Conservation (phyloP, 768 basidiomycete genomes). For the Xerocomellus chrysenteron region DNA sequence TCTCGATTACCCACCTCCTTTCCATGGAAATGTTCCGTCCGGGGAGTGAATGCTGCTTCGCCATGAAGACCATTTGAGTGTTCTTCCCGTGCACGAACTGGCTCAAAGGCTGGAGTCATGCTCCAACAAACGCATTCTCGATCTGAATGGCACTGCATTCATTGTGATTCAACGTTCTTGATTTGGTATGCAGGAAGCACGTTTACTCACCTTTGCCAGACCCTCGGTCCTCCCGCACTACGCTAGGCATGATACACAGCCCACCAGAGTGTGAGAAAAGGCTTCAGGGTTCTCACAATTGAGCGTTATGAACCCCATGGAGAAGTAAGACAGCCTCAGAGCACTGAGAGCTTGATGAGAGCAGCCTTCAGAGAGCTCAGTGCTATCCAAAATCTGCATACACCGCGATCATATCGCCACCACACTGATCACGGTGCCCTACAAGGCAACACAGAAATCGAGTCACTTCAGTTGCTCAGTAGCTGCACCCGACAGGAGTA, state of each 20-base stretch:
- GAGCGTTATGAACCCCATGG: neutral
- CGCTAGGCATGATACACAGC: slow-evolving; percentile 67
- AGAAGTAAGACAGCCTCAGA: neutral
- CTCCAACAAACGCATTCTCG: slow-evolving; percentile 75
- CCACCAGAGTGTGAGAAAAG: slow-evolving; percentile 31
- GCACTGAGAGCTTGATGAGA: too few species aligned
- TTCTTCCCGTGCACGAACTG: slow-evolving; percentile 50
- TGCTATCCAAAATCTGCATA: slow-evolving; percentile 1
- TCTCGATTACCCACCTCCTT: slow-evolving; percentile 74
- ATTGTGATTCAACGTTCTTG: slow-evolving; percentile 11
- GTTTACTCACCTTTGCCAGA: slow-evolving; percentile 60
- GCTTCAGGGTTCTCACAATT: neutral
- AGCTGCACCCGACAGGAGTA: slow-evolving; percentile 19
- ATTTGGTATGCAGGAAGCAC: slow-evolving; percentile 11
- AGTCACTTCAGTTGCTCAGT: neutral
- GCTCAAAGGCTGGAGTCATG: slow-evolving; percentile 80
- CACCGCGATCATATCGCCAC: slow-evolving; percentile 12
- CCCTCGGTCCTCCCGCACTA: slow-evolving; percentile 82
- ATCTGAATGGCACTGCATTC: slow-evolving; percentile 47
- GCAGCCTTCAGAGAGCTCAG: neutral
- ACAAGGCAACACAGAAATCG: slow-evolving; percentile 8
- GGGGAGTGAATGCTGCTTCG: slow-evolving; percentile 39
- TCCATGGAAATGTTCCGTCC: slow-evolving; percentile 64
- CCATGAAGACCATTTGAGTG: slow-evolving; percentile 29
- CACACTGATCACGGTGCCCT: slow-evolving; percentile 1